Base-by-base conservation (phyloP, 331 rosid species). In the Stylosanthes scabra region DNA sequence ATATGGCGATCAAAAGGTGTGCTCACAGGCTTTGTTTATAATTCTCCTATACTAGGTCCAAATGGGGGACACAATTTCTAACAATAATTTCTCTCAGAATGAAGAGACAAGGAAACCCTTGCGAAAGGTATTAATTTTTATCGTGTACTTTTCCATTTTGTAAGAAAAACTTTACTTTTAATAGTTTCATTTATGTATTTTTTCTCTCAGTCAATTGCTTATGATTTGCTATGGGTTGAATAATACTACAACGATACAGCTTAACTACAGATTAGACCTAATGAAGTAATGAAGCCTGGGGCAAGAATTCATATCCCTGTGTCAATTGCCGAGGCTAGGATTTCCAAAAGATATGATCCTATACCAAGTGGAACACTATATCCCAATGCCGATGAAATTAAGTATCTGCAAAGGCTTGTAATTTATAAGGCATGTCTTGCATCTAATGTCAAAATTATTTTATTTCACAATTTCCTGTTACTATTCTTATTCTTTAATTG, bases 311-410 rank as follows among this genome's bases (percentile, higher is more conserved):
- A 81, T 77, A 85, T 91, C 10, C 87, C 97, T 9, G 97, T 94
- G 44, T 94, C 97, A 37, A 85, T 91, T 57, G 90, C 81, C 0
- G 97, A 94, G 89, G 84, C 90, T 67, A 88, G 81, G 81, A 78
- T 94, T 84, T 89, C 99, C 20, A 89, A 78, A 85, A 81, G 99
- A 88, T 94, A 72, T 62, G 99, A 91, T 81, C 75, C 96, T 63
- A 91, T 94, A 51, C 99, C 96, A 45, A 85, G 96, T 82, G 99
- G 95, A 70, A 94, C 99, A 39, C 82, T 94, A 42, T 78, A 91
- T 79, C 97, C 99, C 42, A 91, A 89, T 84, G 96, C 96, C 14
- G 97, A 94, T 54, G 99, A 94, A 88, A 94, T 94, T 77, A 81
- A 84, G 78, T 94, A 94, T 81, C 71, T 94, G 79, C 96, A 94